Percentiles rank a stretch among this genome's conserved stretches.
Evolutionary conservation across 1,284 basidiomycete species (phyloP).

Genomic region (Cryptococcus deneoformans): DNA sequence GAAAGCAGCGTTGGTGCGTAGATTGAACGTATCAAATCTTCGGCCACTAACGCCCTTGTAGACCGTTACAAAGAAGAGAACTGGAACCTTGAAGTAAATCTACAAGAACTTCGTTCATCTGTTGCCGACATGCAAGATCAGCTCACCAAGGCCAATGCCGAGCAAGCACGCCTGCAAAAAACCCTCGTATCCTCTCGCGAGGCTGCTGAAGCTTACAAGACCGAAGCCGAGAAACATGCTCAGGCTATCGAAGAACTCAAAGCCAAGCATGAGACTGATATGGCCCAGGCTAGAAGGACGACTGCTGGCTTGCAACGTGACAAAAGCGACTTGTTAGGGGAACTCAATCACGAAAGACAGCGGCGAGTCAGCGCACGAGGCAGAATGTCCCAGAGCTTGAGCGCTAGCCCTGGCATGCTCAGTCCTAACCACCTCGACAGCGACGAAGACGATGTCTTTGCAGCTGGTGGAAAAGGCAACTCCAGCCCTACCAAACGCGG

Average conservation of each 20-base stretch:
- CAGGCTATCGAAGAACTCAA: constrained; percentile 69
- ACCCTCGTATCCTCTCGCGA: constrained; percentile 73
- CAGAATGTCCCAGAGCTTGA: constrained; percentile 28
- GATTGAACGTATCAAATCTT: too few species aligned
- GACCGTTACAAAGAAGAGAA: constrained; percentile 93
- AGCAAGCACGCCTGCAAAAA: constrained; percentile 76
- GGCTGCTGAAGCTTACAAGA: constrained; percentile 77
- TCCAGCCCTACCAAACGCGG: constrained; percentile 58
- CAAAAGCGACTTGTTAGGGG: constrained; percentile 82
- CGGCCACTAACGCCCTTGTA: constrained; percentile 17
- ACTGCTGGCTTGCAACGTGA: constrained; percentile 85
- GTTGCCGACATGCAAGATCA: constrained; percentile 65
- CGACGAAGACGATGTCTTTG: constrained; percentile 66
- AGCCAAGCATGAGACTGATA: constrained; percentile 84
- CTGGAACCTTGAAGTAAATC: constrained; percentile 93
- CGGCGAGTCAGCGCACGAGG: constrained; percentile 32
- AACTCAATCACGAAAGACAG: constrained; percentile 67
- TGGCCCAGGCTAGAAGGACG: constrained; percentile 83
- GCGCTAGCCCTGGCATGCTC: constrained; percentile 52
- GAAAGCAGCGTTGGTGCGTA: constrained; percentile 71
- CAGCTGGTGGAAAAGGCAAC: constrained; percentile 54
- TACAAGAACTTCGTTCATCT: constrained; percentile 80
- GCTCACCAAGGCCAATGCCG: constrained; percentile 69
- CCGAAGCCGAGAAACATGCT: constrained; percentile 74
- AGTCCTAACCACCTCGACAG: constrained; percentile 50